Evolutionary conservation across 2,329 filamentous ascomycete species (phyloP).

Genomic region (Pestalotiopsis sp.): DNA sequence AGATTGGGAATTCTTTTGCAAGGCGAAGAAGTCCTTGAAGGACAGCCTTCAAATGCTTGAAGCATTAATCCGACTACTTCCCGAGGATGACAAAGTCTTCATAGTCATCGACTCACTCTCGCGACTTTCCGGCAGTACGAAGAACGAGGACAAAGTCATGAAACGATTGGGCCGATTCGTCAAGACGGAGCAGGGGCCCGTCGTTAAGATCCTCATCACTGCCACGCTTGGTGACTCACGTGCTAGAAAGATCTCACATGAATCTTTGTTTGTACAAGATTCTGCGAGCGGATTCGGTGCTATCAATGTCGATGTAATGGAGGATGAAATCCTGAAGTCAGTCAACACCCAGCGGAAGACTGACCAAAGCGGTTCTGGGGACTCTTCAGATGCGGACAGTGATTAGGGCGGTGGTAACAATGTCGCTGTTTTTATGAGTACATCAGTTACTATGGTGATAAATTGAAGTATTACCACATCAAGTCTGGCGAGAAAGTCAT

Average conservation of each 20-base stretch:
- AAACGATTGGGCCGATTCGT: not conserved
- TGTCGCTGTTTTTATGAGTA: not conserved
- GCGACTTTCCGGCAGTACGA: conserved; percentile 7
- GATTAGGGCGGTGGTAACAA: not conserved
- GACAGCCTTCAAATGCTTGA: conserved; percentile 9
- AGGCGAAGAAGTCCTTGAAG: not conserved
- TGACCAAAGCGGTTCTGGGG: not conserved
- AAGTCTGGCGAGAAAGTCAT: not conserved
- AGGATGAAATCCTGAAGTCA: not conserved
- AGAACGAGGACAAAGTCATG: conserved; percentile 6
- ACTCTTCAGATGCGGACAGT: not conserved
- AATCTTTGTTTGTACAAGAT: not conserved
- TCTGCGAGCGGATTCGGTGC: not conserved
- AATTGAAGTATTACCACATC: not conserved
- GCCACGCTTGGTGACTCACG: conserved; percentile 2
- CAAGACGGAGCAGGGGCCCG: not conserved
- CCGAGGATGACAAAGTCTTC: conserved; percentile 14
- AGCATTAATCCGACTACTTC: conserved; percentile 13
- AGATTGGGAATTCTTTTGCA: not conserved
- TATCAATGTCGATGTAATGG: not conserved
- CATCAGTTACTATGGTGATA: not conserved
- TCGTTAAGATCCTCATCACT: conserved; percentile 17
- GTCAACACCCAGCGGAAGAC: not conserved
- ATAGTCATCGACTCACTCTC: conserved; percentile 17
- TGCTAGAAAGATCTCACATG: conserved; percentile 11